Evolutionary conservation across 176 grass and related monocot species (phyloP).

Genomic region (Triticum urartu): DNA sequence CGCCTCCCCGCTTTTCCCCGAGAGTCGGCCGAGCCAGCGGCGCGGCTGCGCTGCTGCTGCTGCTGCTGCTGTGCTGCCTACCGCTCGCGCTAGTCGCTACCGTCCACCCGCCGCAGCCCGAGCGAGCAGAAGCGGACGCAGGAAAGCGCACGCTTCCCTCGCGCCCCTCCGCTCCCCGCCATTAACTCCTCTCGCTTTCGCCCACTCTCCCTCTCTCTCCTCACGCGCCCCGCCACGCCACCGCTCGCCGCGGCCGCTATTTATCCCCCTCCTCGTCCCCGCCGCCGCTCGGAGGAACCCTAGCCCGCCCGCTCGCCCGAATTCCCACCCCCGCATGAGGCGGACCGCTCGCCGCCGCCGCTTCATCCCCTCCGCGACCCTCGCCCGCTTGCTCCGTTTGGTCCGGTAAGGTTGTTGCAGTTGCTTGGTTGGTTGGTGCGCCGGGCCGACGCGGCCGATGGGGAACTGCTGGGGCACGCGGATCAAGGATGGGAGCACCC

Average conservation of each 20-base stretch:
- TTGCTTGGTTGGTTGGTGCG: background rate
- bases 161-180: constrained; percentile 31
- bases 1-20: constrained; percentile 16
- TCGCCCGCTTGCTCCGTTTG: background rate
- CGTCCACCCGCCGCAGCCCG: no score
- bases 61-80: no score
- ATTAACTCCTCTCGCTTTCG: constrained; percentile 15
- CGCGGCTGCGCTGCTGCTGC: background rate
- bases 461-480: constrained; percentile 74
- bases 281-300: background rate
- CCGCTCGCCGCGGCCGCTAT: background rate
- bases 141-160: constrained; percentile 25
- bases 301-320: background rate
- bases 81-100: no score
- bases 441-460: constrained; percentile 25
- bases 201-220: background rate
- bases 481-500: constrained; percentile 71
- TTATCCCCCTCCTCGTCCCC: background rate
- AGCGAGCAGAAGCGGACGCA: background rate
- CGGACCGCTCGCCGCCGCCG: background rate
- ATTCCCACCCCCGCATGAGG: background rate
- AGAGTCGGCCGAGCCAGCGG: constrained; percentile 10
- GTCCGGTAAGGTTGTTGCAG: background rate
- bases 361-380: background rate
- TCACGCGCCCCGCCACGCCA: constrained; percentile 28